Percentiles rank a stretch among this genome's conserved stretches.
Conservation (phyloP, 1,284 basidiomycete genomes). For the Marasmius fiardii region DNA sequence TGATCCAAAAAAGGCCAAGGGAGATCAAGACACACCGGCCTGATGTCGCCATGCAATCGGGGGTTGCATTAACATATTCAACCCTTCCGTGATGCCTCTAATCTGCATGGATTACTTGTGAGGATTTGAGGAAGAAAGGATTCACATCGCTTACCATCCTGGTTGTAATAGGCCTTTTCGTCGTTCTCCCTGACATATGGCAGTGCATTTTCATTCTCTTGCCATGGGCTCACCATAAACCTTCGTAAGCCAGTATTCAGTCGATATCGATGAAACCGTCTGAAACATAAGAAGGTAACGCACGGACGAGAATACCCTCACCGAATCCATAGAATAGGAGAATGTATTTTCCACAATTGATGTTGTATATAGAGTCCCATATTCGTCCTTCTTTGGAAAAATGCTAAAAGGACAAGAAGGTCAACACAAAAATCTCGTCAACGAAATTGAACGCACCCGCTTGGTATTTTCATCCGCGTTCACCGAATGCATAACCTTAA, state of each 20-base stretch:
- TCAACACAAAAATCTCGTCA: not conserved
- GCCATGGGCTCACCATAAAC: conserved; percentile 57
- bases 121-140: not conserved
- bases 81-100: conserved; percentile 40
- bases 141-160: conserved; percentile 30
- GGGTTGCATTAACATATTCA: conserved; percentile 39
- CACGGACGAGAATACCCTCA: conserved; percentile 47
- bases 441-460: conserved; percentile 25
- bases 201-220: conserved; percentile 47
- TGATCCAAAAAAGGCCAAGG: conserved; percentile 18
- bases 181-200: conserved; percentile 39
- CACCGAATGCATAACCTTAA: conserved; percentile 50
- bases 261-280: too few relatives aligned
- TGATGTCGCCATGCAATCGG: conserved; percentile 53
- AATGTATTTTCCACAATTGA: conserved; percentile 45
- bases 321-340: conserved; percentile 54
- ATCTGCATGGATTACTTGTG: conserved; percentile 24
- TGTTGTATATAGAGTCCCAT: conserved; percentile 48
- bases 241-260: conserved; percentile 22
- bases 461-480: conserved; percentile 39
- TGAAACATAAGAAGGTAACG: conserved; percentile 12
- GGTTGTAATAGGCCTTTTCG: conserved; percentile 33
- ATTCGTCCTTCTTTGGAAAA: conserved; percentile 49
- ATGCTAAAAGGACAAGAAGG: conserved; percentile 28
- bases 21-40: conserved; percentile 23